Base-by-base conservation (phyloP, 768 basidiomycete species). In the Leccinum ochraceum region DNA sequence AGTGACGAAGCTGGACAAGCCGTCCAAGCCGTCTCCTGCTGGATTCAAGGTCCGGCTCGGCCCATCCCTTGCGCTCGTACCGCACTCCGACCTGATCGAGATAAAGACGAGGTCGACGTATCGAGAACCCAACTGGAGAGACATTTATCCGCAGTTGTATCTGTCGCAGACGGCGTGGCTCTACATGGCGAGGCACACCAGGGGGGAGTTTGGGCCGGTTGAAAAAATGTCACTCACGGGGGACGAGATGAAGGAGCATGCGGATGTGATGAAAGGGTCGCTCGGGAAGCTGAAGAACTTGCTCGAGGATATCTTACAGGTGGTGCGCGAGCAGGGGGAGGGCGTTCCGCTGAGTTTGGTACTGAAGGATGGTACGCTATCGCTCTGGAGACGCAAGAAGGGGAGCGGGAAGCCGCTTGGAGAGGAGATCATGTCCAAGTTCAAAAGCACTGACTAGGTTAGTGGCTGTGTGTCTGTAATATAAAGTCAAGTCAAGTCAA, bases 91-190 rank as follows among this genome's bases (percentile, higher is more conserved):
- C 51, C 32, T 80, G 57, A 62, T 77, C 58, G 78, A 78, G 56
- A 61, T 79, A 42, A 69, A 70, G 42, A 79, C 80, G 42, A 49
- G 71, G n/a, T 65, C 71, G 2, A 34, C 46, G 3, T 42, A 53
- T n/a, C 63, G 69, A 6, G 69, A 73, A 9, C 76, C 77, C 60
- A 76, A 87, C 66, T 90, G 87, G 87, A 75, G 67, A 30, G 86
- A 88, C 14, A 74, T 77, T 1, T 89, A 85, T 69, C 83, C 85
- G 0, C 89, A 90, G 67, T 73, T 90, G 11, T 86, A 81, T 68
- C 80, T 92, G 57, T 89, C 90, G 6, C 86, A 87, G 67, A 90
- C 87, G 0, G 74, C 80, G 2, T 80, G 83, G 64, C 79, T 86
- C 60, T 86, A 83, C 67, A 74, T 89, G 56, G 89, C 81, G 0